These are phyloP conservation scores for Gnomoniopsis sp. DNA, from an alignment of 2,329 filamentous ascomycete genomes.

Conservation along the genomic window DNA sequence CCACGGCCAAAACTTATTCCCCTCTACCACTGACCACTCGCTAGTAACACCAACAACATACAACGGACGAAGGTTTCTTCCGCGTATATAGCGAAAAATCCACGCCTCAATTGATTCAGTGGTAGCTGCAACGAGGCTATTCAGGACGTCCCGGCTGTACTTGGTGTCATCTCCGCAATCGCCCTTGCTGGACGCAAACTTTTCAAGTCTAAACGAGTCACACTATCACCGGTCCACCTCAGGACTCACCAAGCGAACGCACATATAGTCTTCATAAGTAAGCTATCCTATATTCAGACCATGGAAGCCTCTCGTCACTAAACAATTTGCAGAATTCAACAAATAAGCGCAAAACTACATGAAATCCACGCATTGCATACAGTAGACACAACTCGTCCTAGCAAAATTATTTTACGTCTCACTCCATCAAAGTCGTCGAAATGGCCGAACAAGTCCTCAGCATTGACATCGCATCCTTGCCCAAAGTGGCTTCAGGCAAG, in stretches of 20 bases:
- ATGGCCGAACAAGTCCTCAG: conserved; percentile 18
- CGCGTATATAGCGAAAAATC: neutral
- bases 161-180: conserved; percentile 10
- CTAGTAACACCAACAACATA: no score
- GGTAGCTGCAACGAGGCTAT: neutral
- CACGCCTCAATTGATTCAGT: neutral
- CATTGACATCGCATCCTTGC: conserved; percentile 29
- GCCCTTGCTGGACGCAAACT: conserved; percentile 14
- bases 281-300: neutral
- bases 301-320: no score
- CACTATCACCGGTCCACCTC: no score
- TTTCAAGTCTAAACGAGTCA: conserved; percentile 11
- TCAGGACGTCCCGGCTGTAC: conserved; percentile 4
- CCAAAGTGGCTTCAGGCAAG: conserved; percentile 29
- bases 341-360: neutral
- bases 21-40: no score
- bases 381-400: no score
- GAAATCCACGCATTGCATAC: neutral
- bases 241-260: neutral
- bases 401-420: no score
- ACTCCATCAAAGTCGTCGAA: neutral
- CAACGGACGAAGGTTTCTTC: no score
- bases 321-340: no score
- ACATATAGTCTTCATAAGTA: neutral
- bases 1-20: no score